These are phyloP conservation scores for Pseudocercospora fuligena DNA, from an alignment of 2,329 filamentous ascomycete species.

Conservation along the genomic window DNA sequence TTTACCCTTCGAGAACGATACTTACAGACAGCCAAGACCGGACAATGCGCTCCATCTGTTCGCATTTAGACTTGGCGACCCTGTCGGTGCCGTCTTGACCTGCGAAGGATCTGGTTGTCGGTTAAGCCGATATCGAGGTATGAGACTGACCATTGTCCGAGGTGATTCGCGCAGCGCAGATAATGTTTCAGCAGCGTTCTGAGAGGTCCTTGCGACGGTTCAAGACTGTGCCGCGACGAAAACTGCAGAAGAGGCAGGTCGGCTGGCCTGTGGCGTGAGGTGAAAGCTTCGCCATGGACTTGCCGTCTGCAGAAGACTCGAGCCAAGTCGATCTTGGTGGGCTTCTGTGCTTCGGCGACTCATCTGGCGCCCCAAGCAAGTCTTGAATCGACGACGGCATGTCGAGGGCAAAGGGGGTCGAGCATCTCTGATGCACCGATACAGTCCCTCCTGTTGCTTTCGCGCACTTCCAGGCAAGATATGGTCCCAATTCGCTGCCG, in stretches of 20 bases:
- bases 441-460: no score
- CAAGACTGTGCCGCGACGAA: not conserved
- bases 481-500: no score
- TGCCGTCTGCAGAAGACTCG: not conserved
- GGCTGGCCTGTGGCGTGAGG: not conserved
- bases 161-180: no score
- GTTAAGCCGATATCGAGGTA: not conserved
- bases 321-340: not conserved
- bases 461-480: no score
- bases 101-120: conserved; percentile 6
- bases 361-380: not conserved
- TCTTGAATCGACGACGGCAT: not conserved
- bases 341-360: not conserved
- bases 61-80: conserved; percentile 6
- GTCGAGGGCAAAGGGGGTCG: not conserved
- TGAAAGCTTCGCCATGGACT: not conserved
- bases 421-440: not conserved
- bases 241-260: conserved; percentile 1
- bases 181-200: no score
- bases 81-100: not conserved
- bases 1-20: not conserved
- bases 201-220: not conserved
- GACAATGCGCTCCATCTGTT: conserved; percentile 4
- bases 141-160: not conserved
- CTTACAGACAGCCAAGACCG: not conserved